Conservation (phyloP, 2,329 filamentous ascomycete genomes). For the Whalleya microplaca region DNA sequence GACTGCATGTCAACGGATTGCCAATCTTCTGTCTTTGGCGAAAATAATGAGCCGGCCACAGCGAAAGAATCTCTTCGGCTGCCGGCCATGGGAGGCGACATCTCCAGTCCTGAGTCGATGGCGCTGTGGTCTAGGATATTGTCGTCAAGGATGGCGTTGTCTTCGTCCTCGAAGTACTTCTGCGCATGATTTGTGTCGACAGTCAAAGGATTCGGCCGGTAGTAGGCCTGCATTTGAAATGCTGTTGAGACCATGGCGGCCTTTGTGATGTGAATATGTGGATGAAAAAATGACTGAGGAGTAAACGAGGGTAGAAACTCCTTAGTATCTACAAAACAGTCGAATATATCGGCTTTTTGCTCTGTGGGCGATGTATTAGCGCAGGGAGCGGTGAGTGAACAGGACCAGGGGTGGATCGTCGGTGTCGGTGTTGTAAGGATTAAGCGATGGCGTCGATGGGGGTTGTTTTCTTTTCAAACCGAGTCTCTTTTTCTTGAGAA, state of each 20-base stretch:
- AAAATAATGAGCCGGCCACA: constrained; percentile 62
- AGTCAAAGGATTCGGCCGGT: constrained; percentile 52
- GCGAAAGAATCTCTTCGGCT: constrained; percentile 68
- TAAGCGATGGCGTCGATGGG: constrained; percentile 1
- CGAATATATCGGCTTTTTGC: constrained; percentile 24
- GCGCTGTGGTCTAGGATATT: constrained; percentile 61
- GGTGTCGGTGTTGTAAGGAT: neutral
- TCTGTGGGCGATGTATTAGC: constrained; percentile 27
- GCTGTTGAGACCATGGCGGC: constrained; percentile 54
- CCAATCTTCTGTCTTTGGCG: constrained; percentile 68
- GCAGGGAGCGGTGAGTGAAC: constrained; percentile 30
- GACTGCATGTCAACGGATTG: constrained; percentile 68
- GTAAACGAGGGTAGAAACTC: constrained; percentile 21
- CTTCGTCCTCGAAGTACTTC: constrained; percentile 65
- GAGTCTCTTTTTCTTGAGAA: constrained; percentile 18
- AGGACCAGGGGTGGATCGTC: constrained; percentile 12
- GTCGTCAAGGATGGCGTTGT: constrained; percentile 63
- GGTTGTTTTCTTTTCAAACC: constrained; percentile 6
- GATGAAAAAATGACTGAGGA: constrained; percentile 15
- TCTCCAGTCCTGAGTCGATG: constrained; percentile 64
- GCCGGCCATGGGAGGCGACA: constrained; percentile 65
- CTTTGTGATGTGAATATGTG: constrained; percentile 22
- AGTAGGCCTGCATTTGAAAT: constrained; percentile 56
- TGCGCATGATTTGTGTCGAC: constrained; percentile 58
- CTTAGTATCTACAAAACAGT: constrained; percentile 23